Conservation (phyloP, 2,329 filamentous ascomycete species). For the Hypoxylon sp. region DNA sequence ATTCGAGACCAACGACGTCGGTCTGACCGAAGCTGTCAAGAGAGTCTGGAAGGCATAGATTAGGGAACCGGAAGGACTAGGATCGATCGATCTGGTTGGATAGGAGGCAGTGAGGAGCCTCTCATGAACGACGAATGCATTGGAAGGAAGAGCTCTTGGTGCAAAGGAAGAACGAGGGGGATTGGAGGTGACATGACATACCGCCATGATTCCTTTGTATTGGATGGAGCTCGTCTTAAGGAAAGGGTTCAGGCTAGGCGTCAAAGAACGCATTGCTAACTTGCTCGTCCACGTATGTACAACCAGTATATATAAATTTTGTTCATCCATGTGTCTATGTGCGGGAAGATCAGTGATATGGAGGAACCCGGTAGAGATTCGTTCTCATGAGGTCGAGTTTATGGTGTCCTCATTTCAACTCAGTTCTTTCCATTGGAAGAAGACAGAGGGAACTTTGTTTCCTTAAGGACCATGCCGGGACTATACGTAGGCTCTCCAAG, state of each 20-base stretch:
- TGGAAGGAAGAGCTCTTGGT: neutral
- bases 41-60: constrained; percentile 86
- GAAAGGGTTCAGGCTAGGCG: constrained; percentile 29
- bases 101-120: neutral
- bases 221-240: constrained; percentile 21
- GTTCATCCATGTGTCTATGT: constrained; percentile 12
- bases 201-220: constrained; percentile 34
- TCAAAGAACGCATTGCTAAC: constrained; percentile 20
- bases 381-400: neutral
- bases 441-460: neutral
- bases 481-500: neutral
- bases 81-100: neutral
- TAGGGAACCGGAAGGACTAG: neutral
- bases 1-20: constrained; percentile 99
- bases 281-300: constrained; percentile 46
- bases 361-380: neutral
- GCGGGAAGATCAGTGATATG: constrained; percentile 6
- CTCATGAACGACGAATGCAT: constrained; percentile 6
- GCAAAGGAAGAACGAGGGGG: neutral
- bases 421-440: neutral
- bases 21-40: constrained; percentile 89
- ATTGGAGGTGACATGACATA: constrained; percentile 18
- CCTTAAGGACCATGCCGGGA: neutral
- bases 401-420: neutral
- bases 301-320: constrained; percentile 45